Evolutionary conservation across 148 eudicot species (phyloP), one percentile per base, ranked within the genome.

Genomic region (Rhododendron mucronatum): DNA sequence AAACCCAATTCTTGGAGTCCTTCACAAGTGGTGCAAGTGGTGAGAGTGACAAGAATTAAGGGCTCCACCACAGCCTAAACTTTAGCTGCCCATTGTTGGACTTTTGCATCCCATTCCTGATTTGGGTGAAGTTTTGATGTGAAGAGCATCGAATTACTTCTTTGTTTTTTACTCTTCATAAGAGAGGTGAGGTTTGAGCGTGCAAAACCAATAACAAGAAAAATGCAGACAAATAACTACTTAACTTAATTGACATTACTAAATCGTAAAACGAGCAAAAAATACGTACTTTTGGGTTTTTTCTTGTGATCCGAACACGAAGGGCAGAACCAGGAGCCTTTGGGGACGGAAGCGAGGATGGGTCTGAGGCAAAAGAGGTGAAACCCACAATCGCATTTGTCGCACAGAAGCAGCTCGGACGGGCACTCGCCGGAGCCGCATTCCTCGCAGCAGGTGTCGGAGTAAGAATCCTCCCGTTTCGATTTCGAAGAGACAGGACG

Each of bases 301-400:
- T 88, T 85, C 14, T 86, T 80, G 11, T 82, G 85, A 84, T 51
- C 75, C 2, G 93, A 90, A 83, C 99, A 97, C 82, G 81, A 59
- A 3, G 93, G 92, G 85, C 98, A 97, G 81, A 94, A 92, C 99
- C 99, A 97, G 77, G 90, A 87, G 44, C 90, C 92, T 63, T 88
- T 87, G 53, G 99, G 99, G 45, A 97, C 95, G 35, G 97, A 87
- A 1, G 74, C 89, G 35, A 97, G 96, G 59, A 94, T 91, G 30
- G 99, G 99, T 13, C 90, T 87, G 48, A 97, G 94, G 82, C 99
- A 97, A 81, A 91, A 95, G 23, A 95, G 85, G 84, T 97, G 99
- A 80, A 84, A 97, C 16, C 99, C 99, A 28, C 86, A 67, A 81
- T 95, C 99, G 53, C 98, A 96, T 1, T 93, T 89, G 67, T 96